Evolutionary conservation across 139 green algal genomes (phyloP), one percentile per base, ranked within the genome.

Genomic region (Micractinium sp.): DNA sequence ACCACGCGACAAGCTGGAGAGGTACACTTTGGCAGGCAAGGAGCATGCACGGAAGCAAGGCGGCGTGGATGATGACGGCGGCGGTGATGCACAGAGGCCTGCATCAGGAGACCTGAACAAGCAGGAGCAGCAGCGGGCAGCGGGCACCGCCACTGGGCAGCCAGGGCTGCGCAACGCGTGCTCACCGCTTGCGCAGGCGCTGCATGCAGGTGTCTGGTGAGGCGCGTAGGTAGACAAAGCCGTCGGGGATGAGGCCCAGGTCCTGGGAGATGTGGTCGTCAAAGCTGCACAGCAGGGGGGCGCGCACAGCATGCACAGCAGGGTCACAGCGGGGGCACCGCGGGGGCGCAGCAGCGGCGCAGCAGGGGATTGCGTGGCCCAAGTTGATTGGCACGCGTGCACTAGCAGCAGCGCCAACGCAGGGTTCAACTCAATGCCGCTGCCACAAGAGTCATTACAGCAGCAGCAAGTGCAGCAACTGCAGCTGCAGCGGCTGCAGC

Each of bases 191-290:
- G 47, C 90, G 78, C 87, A 99, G 89, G 56, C 97, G 92, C n/a
- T 85, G 63, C 85, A 95, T 89, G 91, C 97, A 99, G 3, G 93
- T 98, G 31, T 93, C 85, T 3, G 97, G 97, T 12, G 90, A 31
- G 4, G 95, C 95, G 3, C 90, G 89, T 53, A 99, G 90, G 92
- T 99, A 99, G 73, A 99, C 97, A 91, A 99, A 99, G 35, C 96
- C 98, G 88, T 99, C 96, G 27, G 98, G 98, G 0, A 97, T 88
- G 36, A 87, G 53, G 3, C 33, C 77, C 39, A 89, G 35, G 35
- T 87, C 83, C 33, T 27, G 22, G 29, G 79, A 35, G 22, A 87
- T 33, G 33, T 87, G 61, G 38, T 87, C 35, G 66, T 87, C 67
- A 67, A 87, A 87, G 63, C 83, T 87, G 83, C 67, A 33, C 22